phyloP scores from a whole-genome alignment of 2,329 filamentous ascomycete genomes.

The Penicillium sp. region DNA sequence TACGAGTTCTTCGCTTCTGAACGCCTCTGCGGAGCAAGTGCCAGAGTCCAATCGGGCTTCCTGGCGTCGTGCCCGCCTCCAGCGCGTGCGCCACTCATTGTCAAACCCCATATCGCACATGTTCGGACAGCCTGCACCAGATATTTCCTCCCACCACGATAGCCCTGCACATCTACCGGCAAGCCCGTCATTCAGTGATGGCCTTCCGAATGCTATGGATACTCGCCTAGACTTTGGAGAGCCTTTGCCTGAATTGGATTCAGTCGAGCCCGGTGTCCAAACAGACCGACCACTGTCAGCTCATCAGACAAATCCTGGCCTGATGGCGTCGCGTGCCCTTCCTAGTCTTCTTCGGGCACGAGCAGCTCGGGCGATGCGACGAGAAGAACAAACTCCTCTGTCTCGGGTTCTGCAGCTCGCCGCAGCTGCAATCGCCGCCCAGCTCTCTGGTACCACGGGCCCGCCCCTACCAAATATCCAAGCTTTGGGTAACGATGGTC shows the following conservation, averaged over 20 bases:
- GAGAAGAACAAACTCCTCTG: slow-evolving; percentile 65
- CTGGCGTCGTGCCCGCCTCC: slow-evolving; percentile 47
- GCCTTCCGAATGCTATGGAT: slow-evolving; percentile 41
- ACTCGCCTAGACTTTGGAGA: slow-evolving; percentile 47
- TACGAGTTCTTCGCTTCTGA: slow-evolving; percentile 33
- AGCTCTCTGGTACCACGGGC: slow-evolving; percentile 64
- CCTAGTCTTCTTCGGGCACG: slow-evolving; percentile 54
- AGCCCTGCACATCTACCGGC: slow-evolving; percentile 35
- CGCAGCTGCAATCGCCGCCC: slow-evolving; percentile 66
- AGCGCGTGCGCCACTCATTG: slow-evolving; percentile 50
- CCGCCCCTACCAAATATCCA: slow-evolving; percentile 60
- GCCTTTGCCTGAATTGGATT: slow-evolving; percentile 46
- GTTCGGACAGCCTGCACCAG: slow-evolving; percentile 43
- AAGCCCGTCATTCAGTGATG: slow-evolving; percentile 28
- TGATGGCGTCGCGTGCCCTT: slow-evolving; percentile 43
- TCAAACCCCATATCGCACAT: slow-evolving; percentile 50
- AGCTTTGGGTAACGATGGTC: slow-evolving; percentile 57
- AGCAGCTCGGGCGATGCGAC: slow-evolving; percentile 56
- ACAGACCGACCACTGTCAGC: slow-evolving; percentile 32
- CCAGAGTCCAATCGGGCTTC: slow-evolving; percentile 38
- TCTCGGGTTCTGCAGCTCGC: slow-evolving; percentile 66
- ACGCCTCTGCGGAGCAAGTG: slow-evolving; percentile 31
- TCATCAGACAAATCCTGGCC: slow-evolving; percentile 34
- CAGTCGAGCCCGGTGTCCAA: slow-evolving; percentile 44
- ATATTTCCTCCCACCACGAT: slow-evolving; percentile 31